A percentile compares a stretch with the other conserved stretches of the same genome.
phyloP scores from a whole-genome alignment of 768 basidiomycete genomes.

The Termitomyces sp. region DNA sequence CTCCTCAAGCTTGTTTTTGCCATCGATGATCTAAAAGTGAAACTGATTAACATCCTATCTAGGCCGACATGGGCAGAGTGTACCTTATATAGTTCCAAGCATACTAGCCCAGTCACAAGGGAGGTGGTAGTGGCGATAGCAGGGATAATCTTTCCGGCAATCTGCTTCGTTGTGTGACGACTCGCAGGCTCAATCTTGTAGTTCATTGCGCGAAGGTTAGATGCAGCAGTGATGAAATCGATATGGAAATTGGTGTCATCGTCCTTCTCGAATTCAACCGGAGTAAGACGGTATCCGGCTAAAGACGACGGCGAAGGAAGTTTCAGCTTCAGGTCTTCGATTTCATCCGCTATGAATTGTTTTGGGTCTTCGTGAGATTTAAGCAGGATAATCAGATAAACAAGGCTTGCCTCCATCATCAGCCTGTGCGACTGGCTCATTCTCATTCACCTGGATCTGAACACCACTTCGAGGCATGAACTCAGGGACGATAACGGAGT shows the following conservation, averaged over 20 bases:
- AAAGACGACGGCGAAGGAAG: slow-evolving; percentile 89
- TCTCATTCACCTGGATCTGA: slow-evolving; percentile 91
- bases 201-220: slow-evolving; percentile 94
- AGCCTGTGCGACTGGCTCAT: slow-evolving; percentile 74
- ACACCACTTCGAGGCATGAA: slow-evolving; percentile 93
- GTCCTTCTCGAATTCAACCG: slow-evolving; percentile 99
- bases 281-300: slow-evolving; percentile 92
- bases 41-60: slow-evolving; percentile 1
- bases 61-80: background rate
- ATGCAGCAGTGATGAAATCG: slow-evolving; percentile 97
- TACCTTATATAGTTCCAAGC: slow-evolving; percentile 96
- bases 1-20: slow-evolving; percentile 87
- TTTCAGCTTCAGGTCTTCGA: slow-evolving; percentile 55
- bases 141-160: slow-evolving; percentile 98
- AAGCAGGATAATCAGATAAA: background rate
- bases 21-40: slow-evolving; percentile 78
- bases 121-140: slow-evolving; percentile 99
- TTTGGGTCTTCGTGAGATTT: slow-evolving; percentile 13
- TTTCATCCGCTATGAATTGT: slow-evolving; percentile 42
- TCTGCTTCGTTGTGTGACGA: slow-evolving; percentile 92
- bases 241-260: slow-evolving; percentile 98
- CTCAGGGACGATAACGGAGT: slow-evolving; percentile 81
- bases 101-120: slow-evolving; percentile 92
- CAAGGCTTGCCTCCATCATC: slow-evolving; percentile 35
- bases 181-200: slow-evolving; percentile 88